Percentiles rank a stretch among this genome's conserved stretches.
These are phyloP conservation scores for Schizosaccharomyces osmophilus DNA, from an alignment of 805 yeast species.

Conservation along the genomic window DNA sequence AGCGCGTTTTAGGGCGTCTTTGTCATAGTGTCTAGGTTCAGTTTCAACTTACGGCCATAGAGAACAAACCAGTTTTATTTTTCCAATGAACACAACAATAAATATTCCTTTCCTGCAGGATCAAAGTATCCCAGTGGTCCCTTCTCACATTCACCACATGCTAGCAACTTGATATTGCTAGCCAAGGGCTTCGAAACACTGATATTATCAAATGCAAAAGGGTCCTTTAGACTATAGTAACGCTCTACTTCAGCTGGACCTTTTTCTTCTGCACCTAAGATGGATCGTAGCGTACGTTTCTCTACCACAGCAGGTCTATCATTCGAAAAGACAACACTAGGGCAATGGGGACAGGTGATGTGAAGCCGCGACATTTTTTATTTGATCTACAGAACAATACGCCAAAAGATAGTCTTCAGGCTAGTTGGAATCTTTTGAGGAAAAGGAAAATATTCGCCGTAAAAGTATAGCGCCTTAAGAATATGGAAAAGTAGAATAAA, in stretches of 20 bases:
- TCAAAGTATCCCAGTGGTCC: constrained; percentile 10
- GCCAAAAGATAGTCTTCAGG: too few relatives aligned
- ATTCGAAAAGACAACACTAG: neutral
- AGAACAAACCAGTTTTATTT: neutral
- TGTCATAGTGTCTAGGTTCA: too few relatives aligned
- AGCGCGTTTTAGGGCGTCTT: too few relatives aligned
- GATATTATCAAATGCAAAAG: constrained; percentile 9
- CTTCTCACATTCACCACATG: constrained; percentile 10
- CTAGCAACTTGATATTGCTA: constrained; percentile 8
- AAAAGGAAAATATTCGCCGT: too few relatives aligned
- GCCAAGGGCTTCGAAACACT: constrained; percentile 8
- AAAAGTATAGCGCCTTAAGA: too few relatives aligned
- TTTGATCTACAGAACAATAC: too few relatives aligned
- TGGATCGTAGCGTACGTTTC: neutral
- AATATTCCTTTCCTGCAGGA: neutral
- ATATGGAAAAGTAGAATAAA: too few relatives aligned
- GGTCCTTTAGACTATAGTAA: constrained; percentile 8
- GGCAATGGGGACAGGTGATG: neutral
- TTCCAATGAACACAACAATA: neutral
- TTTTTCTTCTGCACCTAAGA: neutral
- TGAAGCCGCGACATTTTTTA: neutral
- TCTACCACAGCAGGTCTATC: neutral
- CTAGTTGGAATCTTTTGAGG: too few relatives aligned
- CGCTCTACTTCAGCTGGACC: neutral
- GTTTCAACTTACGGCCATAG: too few relatives aligned